Evolutionary conservation across 768 basidiomycete genomes (phyloP).

Genomic region (Butyriboletus loyo): DNA sequence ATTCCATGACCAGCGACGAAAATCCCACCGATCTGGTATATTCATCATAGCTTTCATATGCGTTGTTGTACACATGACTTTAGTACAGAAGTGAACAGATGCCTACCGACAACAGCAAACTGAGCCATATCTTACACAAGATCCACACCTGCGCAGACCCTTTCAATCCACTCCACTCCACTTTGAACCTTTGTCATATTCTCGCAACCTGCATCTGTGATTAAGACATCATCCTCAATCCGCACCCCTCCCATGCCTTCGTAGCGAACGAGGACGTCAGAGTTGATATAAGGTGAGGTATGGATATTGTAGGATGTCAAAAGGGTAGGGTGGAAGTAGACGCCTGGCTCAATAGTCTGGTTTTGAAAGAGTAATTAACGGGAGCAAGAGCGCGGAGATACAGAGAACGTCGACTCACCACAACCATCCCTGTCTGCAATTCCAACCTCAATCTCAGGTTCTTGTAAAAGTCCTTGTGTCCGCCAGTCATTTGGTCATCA

Average conservation of each 20-base stretch:
- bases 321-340: slow-evolving; percentile 81
- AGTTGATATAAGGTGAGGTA: slow-evolving; percentile 45
- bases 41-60: background rate
- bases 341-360: slow-evolving; percentile 88
- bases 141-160: slow-evolving; percentile 66
- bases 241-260: slow-evolving; percentile 86
- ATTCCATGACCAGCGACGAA: background rate
- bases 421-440: slow-evolving; percentile 77
- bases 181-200: slow-evolving; percentile 86
- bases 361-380: background rate
- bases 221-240: slow-evolving; percentile 88
- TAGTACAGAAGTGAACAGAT: background rate
- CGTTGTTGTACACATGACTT: slow-evolving; percentile 1
- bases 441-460: slow-evolving; percentile 78
- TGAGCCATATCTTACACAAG: slow-evolving; percentile 12
- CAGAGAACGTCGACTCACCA: slow-evolving; percentile 49
- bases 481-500: slow-evolving; percentile 57
- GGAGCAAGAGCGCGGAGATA: background rate
- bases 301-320: slow-evolving; percentile 63
- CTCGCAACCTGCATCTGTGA: slow-evolving; percentile 71
- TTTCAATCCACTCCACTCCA: slow-evolving; percentile 80
- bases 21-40: background rate
- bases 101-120: background rate
- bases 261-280: slow-evolving; percentile 40
- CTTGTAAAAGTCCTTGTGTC: slow-evolving; percentile 69